Conservation (phyloP, 805 yeast genomes). For the Suhomyces sp. region DNA sequence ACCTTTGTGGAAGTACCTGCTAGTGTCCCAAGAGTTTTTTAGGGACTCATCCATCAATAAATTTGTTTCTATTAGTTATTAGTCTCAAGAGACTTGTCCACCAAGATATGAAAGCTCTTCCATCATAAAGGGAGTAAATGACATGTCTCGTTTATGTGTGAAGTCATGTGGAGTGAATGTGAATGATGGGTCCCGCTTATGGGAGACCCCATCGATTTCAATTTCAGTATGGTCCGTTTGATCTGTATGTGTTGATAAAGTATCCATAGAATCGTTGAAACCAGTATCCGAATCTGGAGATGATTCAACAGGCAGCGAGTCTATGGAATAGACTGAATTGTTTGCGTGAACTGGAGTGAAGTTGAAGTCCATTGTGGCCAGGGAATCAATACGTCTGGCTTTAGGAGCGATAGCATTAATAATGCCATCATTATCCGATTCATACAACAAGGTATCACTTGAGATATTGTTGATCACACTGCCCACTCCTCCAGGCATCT, state of each 20-base stretch:
- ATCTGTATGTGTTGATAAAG: conserved; percentile 29
- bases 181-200: conserved; percentile 1
- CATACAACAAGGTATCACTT: conserved; percentile 2
- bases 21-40: too few species aligned
- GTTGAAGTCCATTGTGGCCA: conserved; percentile 4
- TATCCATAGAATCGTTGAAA: conserved; percentile 26
- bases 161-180: neutral
- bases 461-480: conserved; percentile 5
- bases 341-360: conserved; percentile 8
- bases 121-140: conserved; percentile 3
- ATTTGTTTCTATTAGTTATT: too few species aligned
- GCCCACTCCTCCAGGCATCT: conserved; percentile 13
- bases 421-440: neutral
- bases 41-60: too few species aligned
- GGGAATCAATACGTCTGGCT: too few species aligned
- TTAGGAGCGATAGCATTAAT: neutral
- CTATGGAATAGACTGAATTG: conserved; percentile 13
- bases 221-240: conserved; percentile 3
- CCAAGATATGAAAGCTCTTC: conserved; percentile 1
- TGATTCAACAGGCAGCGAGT: conserved; percentile 10
- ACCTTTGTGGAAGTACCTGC: too few species aligned
- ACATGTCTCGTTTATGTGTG: neutral
- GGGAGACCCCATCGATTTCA: neutral
- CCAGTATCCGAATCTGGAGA: conserved; percentile 11
- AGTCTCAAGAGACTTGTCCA: too few species aligned